A percentile compares a stretch with the other conserved stretches of the same genome.
Conservation (phyloP, 2,329 filamentous ascomycete genomes). For the Tothia fuscella region DNA sequence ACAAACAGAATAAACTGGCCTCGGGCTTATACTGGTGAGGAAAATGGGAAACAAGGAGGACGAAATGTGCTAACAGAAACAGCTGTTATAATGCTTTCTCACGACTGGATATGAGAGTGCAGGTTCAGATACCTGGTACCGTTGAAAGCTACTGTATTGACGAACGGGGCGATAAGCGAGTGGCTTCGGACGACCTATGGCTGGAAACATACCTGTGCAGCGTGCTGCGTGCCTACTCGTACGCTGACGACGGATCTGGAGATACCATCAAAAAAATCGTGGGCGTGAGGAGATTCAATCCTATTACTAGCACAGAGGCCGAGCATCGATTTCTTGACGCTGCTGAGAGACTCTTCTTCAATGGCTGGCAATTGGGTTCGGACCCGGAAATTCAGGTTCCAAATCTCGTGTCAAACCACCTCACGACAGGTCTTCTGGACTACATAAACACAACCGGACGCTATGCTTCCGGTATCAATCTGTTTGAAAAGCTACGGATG, state of each 20-base stretch:
- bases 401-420: constrained; percentile 89
- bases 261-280: constrained; percentile 95
- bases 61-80: constrained; percentile 20
- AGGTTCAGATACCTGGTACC: constrained; percentile 91
- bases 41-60: constrained; percentile 2
- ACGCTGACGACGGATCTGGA: constrained; percentile 88
- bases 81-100: constrained; percentile 99
- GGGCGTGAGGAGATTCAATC: constrained; percentile 93
- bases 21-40: constrained; percentile 86
- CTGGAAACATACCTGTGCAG: constrained; percentile 95
- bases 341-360: constrained; percentile 89
- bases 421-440: constrained; percentile 83
- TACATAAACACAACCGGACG: constrained; percentile 94
- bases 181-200: constrained; percentile 90
- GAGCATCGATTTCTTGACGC: constrained; percentile 93
- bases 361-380: constrained; percentile 89
- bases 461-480: constrained; percentile 88
- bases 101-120: constrained; percentile 92
- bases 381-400: constrained; percentile 96
- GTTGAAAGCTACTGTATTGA: constrained; percentile 97
- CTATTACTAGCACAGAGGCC: constrained; percentile 93
- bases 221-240: constrained; percentile 86
- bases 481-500: constrained; percentile 88
- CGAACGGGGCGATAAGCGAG: constrained; percentile 87
- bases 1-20: constrained; percentile 78